These are phyloP conservation scores for Corchorus olitorius DNA, from an alignment of 345 rosid species.

Conservation along the genomic window DNA sequence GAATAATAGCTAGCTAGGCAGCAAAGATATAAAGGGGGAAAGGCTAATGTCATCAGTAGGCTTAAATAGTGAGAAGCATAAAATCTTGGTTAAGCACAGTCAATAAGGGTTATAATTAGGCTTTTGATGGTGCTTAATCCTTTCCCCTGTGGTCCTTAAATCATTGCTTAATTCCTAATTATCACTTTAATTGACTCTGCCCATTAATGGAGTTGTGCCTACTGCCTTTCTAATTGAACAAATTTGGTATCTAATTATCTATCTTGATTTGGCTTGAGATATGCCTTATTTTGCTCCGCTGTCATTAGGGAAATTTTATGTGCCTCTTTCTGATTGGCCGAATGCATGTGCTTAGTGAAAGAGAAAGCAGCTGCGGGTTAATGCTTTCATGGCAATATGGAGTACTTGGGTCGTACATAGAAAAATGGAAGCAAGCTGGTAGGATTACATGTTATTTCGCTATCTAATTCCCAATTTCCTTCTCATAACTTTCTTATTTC, in stretches of 20 bases:
- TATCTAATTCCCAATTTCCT: too few species aligned
- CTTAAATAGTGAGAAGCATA: conserved; percentile 5
- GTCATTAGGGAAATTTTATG: not conserved
- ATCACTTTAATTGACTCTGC: conserved; percentile 15
- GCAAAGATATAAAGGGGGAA: not conserved
- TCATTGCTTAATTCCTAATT: conserved; percentile 4
- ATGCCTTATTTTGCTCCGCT: not conserved
- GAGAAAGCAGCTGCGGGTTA: not conserved
- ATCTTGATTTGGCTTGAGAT: not conserved
- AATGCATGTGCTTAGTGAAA: not conserved
- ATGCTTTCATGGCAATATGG: not conserved
- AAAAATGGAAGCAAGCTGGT: not conserved
- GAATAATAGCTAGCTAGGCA: not conserved
- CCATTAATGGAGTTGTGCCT: not conserved
- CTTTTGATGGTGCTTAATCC: not conserved
- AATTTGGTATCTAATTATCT: not conserved
- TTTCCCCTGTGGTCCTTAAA: conserved; percentile 6
- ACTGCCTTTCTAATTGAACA: not conserved
- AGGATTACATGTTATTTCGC: not conserved
- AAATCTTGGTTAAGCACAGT: conserved; percentile 2
- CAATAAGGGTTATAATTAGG: conserved; percentile 19
- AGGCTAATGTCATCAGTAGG: not conserved
- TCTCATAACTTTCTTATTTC: too few species aligned
- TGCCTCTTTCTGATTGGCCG: not conserved
- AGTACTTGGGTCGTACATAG: not conserved